phyloP scores from a whole-genome alignment of 805 yeast species.

The Monosporozyma siamensis region DNA sequence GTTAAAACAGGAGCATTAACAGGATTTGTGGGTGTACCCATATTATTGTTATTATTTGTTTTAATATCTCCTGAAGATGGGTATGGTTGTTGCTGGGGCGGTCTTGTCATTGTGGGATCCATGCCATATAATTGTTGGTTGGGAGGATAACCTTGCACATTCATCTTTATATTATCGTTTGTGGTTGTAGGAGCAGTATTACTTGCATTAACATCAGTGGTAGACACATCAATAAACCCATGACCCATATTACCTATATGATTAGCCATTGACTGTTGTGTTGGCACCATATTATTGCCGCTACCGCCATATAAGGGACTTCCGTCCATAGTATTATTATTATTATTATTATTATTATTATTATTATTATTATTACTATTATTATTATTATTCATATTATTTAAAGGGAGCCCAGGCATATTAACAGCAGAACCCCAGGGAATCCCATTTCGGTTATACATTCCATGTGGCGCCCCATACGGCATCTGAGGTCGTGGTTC shows the following conservation, averaged over 20 bases:
- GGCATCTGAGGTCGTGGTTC: background rate
- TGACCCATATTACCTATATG: constrained; percentile 1
- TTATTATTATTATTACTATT: background rate
- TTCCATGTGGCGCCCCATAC: background rate
- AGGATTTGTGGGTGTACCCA: background rate
- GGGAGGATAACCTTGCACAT: no score
- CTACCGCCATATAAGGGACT: no score
- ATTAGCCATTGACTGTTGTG: background rate
- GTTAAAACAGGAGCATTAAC: background rate
- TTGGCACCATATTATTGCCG: background rate
- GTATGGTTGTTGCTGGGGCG: no score
- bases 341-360: background rate
- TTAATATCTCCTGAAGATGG: background rate
- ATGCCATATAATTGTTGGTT: no score
- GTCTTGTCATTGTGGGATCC: no score
- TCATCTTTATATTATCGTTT: background rate
- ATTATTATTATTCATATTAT: background rate
- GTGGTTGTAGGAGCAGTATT: background rate
- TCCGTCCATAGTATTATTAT: no score
- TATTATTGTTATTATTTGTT: background rate
- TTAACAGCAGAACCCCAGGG: background rate
- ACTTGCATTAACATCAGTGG: background rate
- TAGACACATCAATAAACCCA: background rate
- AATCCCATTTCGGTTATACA: background rate
- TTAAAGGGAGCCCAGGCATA: background rate